Conservation (phyloP, 1,284 basidiomycete genomes). For the Boletus mariae region DNA sequence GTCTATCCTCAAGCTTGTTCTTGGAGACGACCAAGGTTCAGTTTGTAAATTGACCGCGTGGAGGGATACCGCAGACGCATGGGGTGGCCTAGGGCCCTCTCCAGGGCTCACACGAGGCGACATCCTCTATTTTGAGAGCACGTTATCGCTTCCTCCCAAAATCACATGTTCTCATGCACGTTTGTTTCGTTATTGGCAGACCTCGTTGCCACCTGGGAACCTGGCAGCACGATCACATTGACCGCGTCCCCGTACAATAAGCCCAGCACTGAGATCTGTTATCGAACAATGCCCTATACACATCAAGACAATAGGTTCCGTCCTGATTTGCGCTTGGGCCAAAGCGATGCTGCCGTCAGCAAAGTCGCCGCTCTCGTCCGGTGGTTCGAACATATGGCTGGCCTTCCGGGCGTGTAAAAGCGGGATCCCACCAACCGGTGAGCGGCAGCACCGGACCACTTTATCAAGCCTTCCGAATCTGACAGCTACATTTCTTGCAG, state of each 20-base stretch:
- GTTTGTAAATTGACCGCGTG: constrained; percentile 71
- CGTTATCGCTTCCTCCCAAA: constrained; percentile 27
- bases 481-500: constrained; percentile 10
- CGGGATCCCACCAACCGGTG: constrained; percentile 11
- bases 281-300: constrained; percentile 65
- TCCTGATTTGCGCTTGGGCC: constrained; percentile 67
- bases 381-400: constrained; percentile 70
- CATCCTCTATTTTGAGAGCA: constrained; percentile 63
- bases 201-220: constrained; percentile 45
- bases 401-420: constrained; percentile 35
- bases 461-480: constrained; percentile 5
- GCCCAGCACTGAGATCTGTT: constrained; percentile 64
- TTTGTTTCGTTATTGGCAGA: constrained; percentile 36
- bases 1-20: constrained; percentile 58
- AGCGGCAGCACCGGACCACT: constrained; percentile 11
- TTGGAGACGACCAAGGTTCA: constrained; percentile 63
- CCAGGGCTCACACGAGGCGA: constrained; percentile 61
- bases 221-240: constrained; percentile 41
- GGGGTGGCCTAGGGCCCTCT: constrained; percentile 49
- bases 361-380: constrained; percentile 60
- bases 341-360: constrained; percentile 62
- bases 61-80: constrained; percentile 67
- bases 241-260: constrained; percentile 63
- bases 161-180: constrained; percentile 20
- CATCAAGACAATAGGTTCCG: constrained; percentile 57